Evolutionary conservation across 345 rosid species (phyloP), one percentile per base, ranked within the genome.

Genomic region (Linum lewisii): DNA sequence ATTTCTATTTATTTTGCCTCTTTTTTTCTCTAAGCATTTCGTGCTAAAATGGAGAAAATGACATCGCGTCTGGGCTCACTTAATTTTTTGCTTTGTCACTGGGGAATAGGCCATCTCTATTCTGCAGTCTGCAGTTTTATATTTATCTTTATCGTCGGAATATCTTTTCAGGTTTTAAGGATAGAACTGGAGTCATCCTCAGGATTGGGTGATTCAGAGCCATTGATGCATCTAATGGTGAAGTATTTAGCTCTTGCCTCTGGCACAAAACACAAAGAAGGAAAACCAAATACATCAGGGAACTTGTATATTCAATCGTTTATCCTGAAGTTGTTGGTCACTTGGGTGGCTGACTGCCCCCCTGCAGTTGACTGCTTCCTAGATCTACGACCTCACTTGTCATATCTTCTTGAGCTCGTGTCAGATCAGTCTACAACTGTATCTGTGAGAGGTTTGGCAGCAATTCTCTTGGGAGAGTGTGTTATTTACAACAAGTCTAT

Each of bases 201-300:
- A 57, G 77, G 83, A 57, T 75, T 94, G 65, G 97, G 97, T 69
- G 79, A 78, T 70, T 78, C 90, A 18, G 99, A 94, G 74, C 84
- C 86, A 19, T 79, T 94, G 29, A 79, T 90, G 81, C 95, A 90
- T 69, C 92, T 84, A 55, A 80, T 90, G 78, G 86, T 94, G 59
- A 84, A 86, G 71, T 90, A 87, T 77, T 78, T 87, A 74, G 97
- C 96, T 50, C 81, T 94, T 71, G 82, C 96, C 8, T 81, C 90
- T 45, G 84, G 90, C 66, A 70, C 81, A 80, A 84, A 79, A 77
- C 78, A 65, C 70, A 87, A 82, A 81, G 90, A 89, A 60, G 82
- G 78, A 54, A 83, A 86, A 71, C 73, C 83, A 36, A 78, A 77
- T 70, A 59, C 76, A 54, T 0, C 36, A 15, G 80, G 73, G 5